A percentile compares a stretch with the other conserved stretches of the same genome.
Conservation (phyloP, 257 asterid species). For the Agastache rugosa region DNA sequence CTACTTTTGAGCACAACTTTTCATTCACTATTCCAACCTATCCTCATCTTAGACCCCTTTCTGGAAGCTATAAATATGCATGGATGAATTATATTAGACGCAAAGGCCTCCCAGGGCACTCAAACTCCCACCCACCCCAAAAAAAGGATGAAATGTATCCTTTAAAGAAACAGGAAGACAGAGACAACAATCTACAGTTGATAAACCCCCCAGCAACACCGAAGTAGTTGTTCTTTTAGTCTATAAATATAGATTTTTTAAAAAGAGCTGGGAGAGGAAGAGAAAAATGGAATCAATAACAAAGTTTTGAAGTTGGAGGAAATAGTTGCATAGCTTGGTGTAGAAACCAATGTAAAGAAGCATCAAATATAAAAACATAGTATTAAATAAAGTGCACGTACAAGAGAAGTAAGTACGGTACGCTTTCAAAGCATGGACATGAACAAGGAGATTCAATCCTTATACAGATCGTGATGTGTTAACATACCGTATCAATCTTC, state of each 20-base stretch:
- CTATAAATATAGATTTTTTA: too few species aligned
- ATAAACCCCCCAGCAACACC: not conserved
- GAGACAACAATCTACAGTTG: not conserved
- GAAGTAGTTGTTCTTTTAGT: not conserved
- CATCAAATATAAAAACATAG: conserved; percentile 4
- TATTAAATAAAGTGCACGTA: conserved; percentile 22
- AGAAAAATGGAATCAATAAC: not conserved
- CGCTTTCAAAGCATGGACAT: conserved; percentile 22
- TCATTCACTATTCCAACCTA: too few species aligned
- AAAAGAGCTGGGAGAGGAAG: not conserved
- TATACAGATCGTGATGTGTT: conserved; percentile 16
- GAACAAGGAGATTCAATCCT: conserved; percentile 16
- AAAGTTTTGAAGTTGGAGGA: not conserved
- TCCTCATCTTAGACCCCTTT: too few species aligned
- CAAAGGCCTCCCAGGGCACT: too few species aligned
- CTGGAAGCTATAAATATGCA: too few species aligned
- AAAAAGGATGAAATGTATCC: not conserved
- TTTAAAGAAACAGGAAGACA: not conserved
- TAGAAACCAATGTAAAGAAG: conserved; percentile 19
- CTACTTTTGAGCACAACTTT: too few species aligned
- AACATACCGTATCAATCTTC: conserved; percentile 80
- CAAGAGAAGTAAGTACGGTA: conserved; percentile 26
- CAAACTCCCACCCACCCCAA: too few species aligned
- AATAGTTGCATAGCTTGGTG: not conserved
- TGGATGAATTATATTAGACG: too few species aligned